These are phyloP conservation scores for Crassisporium funariophilum DNA, from an alignment of 768 basidiomycete genomes.

Conservation along the genomic window DNA sequence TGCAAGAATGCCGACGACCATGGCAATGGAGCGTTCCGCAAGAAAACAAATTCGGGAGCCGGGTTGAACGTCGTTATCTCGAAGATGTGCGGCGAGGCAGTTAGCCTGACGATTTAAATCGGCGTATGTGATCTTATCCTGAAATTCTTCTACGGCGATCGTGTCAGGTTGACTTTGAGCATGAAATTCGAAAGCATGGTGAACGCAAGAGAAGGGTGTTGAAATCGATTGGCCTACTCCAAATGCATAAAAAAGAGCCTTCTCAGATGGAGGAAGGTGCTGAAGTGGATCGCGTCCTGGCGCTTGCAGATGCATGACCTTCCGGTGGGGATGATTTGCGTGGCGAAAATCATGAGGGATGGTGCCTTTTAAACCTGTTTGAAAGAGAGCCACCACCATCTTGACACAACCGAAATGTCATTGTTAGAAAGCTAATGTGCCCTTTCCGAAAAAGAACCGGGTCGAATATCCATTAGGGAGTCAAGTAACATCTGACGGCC, in stretches of 20 bases:
- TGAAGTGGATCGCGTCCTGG: slow-evolving; percentile 23
- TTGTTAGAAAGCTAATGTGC: slow-evolving; percentile 12
- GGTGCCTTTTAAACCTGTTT: slow-evolving; percentile 20
- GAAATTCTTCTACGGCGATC: slow-evolving; percentile 53
- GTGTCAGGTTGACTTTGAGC: slow-evolving; percentile 42
- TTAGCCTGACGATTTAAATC: slow-evolving; percentile 53
- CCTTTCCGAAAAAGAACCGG: slow-evolving; percentile 26
- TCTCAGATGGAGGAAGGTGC: slow-evolving; percentile 42
- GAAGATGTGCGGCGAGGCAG: slow-evolving; percentile 46
- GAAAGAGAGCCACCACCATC: slow-evolving; percentile 9
- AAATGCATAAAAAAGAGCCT: slow-evolving; percentile 44
- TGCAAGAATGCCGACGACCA: slow-evolving; percentile 56
- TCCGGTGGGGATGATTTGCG: slow-evolving; percentile 10
- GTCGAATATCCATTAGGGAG: slow-evolving; percentile 14
- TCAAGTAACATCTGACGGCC: slow-evolving; percentile 17
- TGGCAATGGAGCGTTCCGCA: slow-evolving; percentile 52
- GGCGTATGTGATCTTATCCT: slow-evolving; percentile 48
- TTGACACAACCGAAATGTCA: slow-evolving; percentile 16
- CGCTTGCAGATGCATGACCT: slow-evolving; percentile 25
- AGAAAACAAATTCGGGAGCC: slow-evolving; percentile 58
- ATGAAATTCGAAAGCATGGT: slow-evolving; percentile 56
- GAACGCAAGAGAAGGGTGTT: slow-evolving; percentile 50
- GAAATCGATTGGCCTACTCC: slow-evolving; percentile 41
- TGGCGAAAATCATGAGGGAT: slow-evolving; percentile 9
- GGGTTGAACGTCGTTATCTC: slow-evolving; percentile 41